phyloP scores from a whole-genome alignment of 1,284 basidiomycete genomes.

The Rhizopogon parksii region DNA sequence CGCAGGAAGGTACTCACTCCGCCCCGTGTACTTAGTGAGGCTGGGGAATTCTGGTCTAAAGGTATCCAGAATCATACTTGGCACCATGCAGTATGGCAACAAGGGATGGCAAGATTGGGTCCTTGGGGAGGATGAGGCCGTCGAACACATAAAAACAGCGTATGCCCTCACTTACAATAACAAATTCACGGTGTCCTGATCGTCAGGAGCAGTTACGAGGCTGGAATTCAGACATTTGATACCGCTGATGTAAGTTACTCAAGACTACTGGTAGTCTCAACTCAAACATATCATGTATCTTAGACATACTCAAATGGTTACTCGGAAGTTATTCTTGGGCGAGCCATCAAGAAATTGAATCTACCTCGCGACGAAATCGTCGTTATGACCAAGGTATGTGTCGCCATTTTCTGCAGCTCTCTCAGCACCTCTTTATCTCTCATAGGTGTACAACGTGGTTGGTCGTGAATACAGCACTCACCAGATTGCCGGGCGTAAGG shows the following conservation, averaged over 20 bases:
- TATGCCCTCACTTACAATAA: slow-evolving; percentile 19
- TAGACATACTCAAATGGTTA: slow-evolving; percentile 63
- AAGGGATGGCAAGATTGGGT: slow-evolving; percentile 50
- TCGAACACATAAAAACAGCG: slow-evolving; percentile 53
- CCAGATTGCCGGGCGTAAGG: slow-evolving; percentile 12
- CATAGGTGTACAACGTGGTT: slow-evolving; percentile 34
- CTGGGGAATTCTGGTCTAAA: slow-evolving; percentile 47
- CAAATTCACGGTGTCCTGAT: slow-evolving; percentile 1
- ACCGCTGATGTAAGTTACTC: slow-evolving; percentile 43
- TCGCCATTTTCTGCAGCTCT: background rate
- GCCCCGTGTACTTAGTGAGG: slow-evolving; percentile 29
- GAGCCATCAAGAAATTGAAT: slow-evolving; percentile 67
- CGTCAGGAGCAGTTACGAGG: slow-evolving; percentile 38
- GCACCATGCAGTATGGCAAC: slow-evolving; percentile 39
- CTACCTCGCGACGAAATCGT: slow-evolving; percentile 73
- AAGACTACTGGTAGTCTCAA: background rate
- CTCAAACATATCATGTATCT: background rate
- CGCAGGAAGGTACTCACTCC: background rate
- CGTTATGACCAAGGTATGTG: slow-evolving; percentile 64
- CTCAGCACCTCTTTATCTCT: background rate
- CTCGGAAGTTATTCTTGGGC: slow-evolving; percentile 72
- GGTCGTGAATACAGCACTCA: slow-evolving; percentile 22
- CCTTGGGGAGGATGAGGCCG: slow-evolving; percentile 49
- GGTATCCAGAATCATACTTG: slow-evolving; percentile 45
- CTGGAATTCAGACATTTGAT: slow-evolving; percentile 66